These are phyloP conservation scores for Taiozyma sp. DNA, from an alignment of 1,139 yeast species.

Conservation along the genomic window DNA sequence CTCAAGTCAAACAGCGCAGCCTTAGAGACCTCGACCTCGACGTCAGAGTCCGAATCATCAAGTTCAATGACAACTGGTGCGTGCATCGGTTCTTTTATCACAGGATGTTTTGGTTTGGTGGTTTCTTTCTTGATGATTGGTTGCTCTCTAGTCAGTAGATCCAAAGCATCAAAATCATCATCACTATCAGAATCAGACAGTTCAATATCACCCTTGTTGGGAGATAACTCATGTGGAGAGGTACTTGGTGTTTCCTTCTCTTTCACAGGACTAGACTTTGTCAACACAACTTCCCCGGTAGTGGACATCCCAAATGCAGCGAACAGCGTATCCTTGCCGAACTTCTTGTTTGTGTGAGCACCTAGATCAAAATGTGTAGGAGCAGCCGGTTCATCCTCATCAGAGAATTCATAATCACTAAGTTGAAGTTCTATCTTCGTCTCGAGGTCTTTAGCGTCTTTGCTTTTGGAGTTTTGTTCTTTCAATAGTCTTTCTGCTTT, in stretches of 20 bases:
- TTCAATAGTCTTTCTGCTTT: slow-evolving; percentile 16
- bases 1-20: slow-evolving; percentile 30
- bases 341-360: slow-evolving; percentile 11
- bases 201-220: slow-evolving; percentile 1
- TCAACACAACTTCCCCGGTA: slow-evolving; percentile 1
- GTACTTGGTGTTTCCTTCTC: slow-evolving; percentile 7
- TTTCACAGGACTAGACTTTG: slow-evolving; percentile 1
- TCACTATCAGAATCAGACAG: slow-evolving; percentile 9
- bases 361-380: slow-evolving; percentile 8
- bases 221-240: slow-evolving; percentile 4
- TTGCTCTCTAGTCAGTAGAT: slow-evolving; percentile 1
- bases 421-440: slow-evolving; percentile 2
- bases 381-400: slow-evolving; percentile 3
- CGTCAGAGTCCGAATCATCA: slow-evolving; percentile 16
- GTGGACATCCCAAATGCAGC: slow-evolving; percentile 15
- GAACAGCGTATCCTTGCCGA: slow-evolving; percentile 12
- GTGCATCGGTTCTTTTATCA: slow-evolving; percentile 3
- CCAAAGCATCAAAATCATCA: slow-evolving; percentile 8
- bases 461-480: slow-evolving; percentile 14
- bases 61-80: slow-evolving; percentile 11
- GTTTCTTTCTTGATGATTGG: not conserved
- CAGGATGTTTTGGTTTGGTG: not conserved
- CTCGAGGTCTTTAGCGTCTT: slow-evolving; percentile 12
- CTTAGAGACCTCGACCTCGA: slow-evolving; percentile 23
- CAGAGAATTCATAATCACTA: slow-evolving; percentile 4